Evolutionary conservation across 1,284 basidiomycete genomes (phyloP), one percentile per base, ranked within the genome.

Genomic region (Leccinum proliferum): DNA sequence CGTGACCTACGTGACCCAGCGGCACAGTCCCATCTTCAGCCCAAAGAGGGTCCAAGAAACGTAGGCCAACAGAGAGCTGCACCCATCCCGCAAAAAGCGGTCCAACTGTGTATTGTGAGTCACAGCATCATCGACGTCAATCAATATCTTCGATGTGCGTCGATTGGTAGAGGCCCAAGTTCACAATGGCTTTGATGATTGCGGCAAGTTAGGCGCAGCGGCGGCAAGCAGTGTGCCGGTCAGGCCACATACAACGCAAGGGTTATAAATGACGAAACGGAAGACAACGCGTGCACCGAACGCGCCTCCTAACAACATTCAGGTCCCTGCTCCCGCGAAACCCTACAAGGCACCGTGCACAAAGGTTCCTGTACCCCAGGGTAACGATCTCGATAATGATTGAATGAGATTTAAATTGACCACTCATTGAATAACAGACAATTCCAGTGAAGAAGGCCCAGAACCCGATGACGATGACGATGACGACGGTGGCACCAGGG

Each of bases 81-180:
- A 18, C 59, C 65, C n/a, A 55, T 53, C 41, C 63, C 64, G 10
- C 69, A 63, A 56, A 75, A 66, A 61, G 37, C 46, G 25, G 52
- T 29, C 21, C 74, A 64, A 41, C 62, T 70, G 32, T 73, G 72
- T 63, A 58, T 32, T 43, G 72, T 73, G 57, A 74, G 75, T 72
- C 57, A 32, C 59, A 62, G 50, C 62, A 62, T 63, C 46, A 39
- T 63, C 58, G 21, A 60, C 39, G 66, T 63, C 68, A 64, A 73
- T 74, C 72, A 68, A 67, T 65, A 68, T 65, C 64, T 63, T 60
- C 59, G 60, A 70, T 68, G 72, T 55, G 25, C 59, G 63, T 60
- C 69, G 68, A 71, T 73, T 64, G 66, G 37, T 57, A 73, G 72
- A 76, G 75, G 58, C 73, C 75, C 56, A 76, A 66, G 66, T 76